phyloP scores from a whole-genome alignment of 208 protist genomes.

The Tritrichomonas musculus region DNA sequence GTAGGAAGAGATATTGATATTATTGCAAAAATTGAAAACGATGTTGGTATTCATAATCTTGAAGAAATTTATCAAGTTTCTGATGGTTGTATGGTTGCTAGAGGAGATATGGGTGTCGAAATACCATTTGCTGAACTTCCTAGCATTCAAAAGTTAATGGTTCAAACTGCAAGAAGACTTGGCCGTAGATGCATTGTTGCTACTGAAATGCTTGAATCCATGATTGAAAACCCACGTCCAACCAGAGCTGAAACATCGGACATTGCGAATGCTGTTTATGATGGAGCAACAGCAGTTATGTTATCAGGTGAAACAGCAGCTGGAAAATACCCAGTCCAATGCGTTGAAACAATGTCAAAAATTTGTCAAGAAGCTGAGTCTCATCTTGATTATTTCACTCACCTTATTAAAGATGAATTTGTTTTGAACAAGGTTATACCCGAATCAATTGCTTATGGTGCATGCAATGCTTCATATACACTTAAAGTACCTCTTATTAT shows the following conservation, averaged over 20 bases:
- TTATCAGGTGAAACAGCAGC: constrained; percentile 50
- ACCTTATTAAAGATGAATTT: not conserved
- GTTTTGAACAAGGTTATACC: not conserved
- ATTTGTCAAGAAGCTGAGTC: constrained; percentile 43
- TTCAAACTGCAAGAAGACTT: constrained; percentile 86
- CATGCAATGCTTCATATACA: constrained; percentile 81
- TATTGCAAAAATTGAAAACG: constrained; percentile 98
- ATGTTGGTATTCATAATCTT: constrained; percentile 90
- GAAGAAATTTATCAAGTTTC: constrained; percentile 86
- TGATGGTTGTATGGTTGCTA: constrained; percentile 98
- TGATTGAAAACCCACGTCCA: constrained; percentile 48
- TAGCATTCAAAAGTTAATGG: constrained; percentile 95
- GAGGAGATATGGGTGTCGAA: constrained; percentile 93
- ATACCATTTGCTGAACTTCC: constrained; percentile 91
- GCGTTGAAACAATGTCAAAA: constrained; percentile 40
- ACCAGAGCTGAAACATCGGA: constrained; percentile 51
- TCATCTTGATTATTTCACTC: constrained; percentile 17
- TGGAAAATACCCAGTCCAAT: constrained; percentile 45
- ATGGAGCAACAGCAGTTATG: constrained; percentile 53
- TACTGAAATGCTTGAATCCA: constrained; percentile 55
- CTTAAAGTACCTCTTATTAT: constrained; percentile 72
- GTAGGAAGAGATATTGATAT: constrained; percentile 70
- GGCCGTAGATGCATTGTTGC: constrained; percentile 85
- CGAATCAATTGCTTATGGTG: constrained; percentile 78
- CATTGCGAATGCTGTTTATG: constrained; percentile 53